Conservation (phyloP, 306 rosid species). For the Mimosa bimucronata region DNA sequence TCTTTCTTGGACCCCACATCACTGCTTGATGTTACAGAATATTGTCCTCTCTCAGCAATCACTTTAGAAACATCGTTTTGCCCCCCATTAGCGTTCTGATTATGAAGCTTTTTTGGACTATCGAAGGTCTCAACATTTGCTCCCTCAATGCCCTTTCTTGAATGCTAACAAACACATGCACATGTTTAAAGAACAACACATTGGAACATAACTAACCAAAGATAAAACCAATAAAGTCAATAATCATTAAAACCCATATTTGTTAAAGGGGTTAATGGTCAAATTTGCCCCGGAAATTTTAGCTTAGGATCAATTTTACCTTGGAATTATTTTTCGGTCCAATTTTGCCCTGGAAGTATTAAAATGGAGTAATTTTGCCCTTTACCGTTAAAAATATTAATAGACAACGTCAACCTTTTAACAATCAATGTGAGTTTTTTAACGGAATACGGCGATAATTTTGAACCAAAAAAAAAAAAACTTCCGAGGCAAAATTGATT, state of each 20-base stretch:
- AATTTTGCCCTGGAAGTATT: no score
- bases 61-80: conserved; percentile 37
- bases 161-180: conserved; percentile 43
- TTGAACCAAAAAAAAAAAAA: no score
- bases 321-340: no score
- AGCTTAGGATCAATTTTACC: no score
- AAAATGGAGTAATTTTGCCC: no score
- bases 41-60: conserved; percentile 37
- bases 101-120: conserved; percentile 37
- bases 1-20: conserved; percentile 43
- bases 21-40: conserved; percentile 43
- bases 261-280: no score
- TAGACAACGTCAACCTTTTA: no score
- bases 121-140: conserved; percentile 40
- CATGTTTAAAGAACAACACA: conserved; percentile 33
- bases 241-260: not conserved
- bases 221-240: not conserved
- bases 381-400: no score
- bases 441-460: no score
- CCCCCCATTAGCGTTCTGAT: conserved; percentile 30
- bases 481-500: no score
- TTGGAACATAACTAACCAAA: not conserved
- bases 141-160: conserved; percentile 43
- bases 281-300: no score
- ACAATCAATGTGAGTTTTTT: no score